Conservation (phyloP, 2,329 filamentous ascomycete species). For the Fonsecaea nubica region DNA sequence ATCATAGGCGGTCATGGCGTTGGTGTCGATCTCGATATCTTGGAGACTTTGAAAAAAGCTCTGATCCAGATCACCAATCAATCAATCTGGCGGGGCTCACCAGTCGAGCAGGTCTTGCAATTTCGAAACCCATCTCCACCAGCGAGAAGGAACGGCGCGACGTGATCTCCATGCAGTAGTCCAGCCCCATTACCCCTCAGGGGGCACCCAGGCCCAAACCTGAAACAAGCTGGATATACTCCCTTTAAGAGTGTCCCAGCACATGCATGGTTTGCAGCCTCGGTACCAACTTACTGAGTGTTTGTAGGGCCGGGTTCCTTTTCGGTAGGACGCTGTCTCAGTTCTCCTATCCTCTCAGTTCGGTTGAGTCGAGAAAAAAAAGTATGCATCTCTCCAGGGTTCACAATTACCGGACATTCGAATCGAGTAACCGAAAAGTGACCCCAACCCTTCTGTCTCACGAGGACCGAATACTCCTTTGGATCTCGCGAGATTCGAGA, state of each 20-base stretch:
- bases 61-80: not conserved
- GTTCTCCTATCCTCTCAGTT: too few species aligned
- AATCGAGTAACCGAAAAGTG: too few species aligned
- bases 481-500: not conserved
- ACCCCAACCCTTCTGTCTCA: too few species aligned
- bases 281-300: too few species aligned
- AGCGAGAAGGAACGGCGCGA: not conserved
- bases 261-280: not conserved
- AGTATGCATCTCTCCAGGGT: too few species aligned
- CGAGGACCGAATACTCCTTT: too few species aligned
- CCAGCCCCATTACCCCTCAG: not conserved
- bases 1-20: not conserved
- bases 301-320: too few species aligned
- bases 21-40: not conserved
- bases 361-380: too few species aligned
- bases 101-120: not conserved
- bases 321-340: too few species aligned
- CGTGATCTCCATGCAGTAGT: not conserved
- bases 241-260: not conserved
- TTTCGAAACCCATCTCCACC: slow-evolving; percentile 1
- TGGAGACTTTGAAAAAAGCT: not conserved
- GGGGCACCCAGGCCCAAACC: not conserved
- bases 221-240: slow-evolving; percentile 1
- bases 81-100: not conserved
- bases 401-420: too few species aligned